Evolutionary conservation across 176 grass and related monocot genomes (phyloP).

Genomic region (Urochloa ruziziensis): DNA sequence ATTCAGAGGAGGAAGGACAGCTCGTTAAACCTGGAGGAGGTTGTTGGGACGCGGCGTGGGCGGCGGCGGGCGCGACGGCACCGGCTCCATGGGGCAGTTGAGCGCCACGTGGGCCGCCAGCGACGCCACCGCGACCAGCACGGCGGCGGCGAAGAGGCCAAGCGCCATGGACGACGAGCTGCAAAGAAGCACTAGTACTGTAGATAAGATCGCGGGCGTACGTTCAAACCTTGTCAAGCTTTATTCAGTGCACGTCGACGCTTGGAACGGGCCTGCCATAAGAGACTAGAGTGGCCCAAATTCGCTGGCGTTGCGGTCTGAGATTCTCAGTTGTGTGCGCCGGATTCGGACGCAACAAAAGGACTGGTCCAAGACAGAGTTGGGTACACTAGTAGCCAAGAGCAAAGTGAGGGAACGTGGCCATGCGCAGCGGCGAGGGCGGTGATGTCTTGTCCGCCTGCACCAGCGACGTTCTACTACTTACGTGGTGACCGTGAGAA

Average conservation of each 20-base stretch:
- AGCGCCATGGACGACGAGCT: constrained; percentile 13
- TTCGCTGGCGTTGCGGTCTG: no score
- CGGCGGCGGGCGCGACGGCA: constrained; percentile 15
- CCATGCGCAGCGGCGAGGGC: background rate
- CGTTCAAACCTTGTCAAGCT: background rate
- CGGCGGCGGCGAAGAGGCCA: constrained; percentile 16
- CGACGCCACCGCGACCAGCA: constrained; percentile 24
- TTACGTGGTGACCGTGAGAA: no score
- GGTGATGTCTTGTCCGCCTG: background rate
- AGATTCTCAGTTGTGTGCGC: background rate
- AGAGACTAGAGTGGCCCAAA: background rate
- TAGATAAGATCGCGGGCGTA: background rate
- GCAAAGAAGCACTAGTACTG: no score
- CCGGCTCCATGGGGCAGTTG: constrained; percentile 57
- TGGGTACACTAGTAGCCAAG: background rate
- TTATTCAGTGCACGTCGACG: background rate
- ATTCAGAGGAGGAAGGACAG: background rate
- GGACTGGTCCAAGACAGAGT: background rate
- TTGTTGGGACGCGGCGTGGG: constrained; percentile 41
- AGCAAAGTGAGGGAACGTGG: background rate
- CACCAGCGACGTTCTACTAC: background rate
- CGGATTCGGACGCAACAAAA: background rate
- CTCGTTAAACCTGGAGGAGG: constrained; percentile 55
- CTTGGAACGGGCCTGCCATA: no score
- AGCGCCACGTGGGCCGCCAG: constrained; percentile 51